Conservation (phyloP, 352 stramenopile species). For the Blastocystis sp. region DNA sequence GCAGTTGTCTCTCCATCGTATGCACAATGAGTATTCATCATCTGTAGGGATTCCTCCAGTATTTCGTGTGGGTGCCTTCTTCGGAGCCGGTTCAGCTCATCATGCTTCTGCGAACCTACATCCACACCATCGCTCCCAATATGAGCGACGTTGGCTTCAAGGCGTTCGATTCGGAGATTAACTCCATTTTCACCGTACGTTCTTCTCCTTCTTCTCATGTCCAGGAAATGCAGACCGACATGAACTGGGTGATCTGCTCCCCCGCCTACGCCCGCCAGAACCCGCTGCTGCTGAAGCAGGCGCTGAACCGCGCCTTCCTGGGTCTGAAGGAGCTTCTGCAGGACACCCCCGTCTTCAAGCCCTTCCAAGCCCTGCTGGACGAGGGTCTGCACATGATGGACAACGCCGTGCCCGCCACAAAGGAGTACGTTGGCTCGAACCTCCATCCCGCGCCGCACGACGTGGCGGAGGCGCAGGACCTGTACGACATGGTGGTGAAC, state of each 20-base stretch:
- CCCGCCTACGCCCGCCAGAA: not conserved
- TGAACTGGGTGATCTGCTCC: not conserved
- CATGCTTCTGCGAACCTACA: not conserved
- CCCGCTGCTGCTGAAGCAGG: not conserved
- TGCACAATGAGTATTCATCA: not conserved
- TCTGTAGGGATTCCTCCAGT: constrained; percentile 14
- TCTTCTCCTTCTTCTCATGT: too few species aligned
- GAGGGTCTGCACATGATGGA: constrained; percentile 13
- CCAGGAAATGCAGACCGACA: constrained; percentile 4
- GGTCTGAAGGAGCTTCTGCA: constrained; percentile 19
- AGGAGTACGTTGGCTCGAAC: not conserved
- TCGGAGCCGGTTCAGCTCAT: constrained; percentile 21
- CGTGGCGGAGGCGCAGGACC: not conserved
- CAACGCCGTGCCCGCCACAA: not conserved
- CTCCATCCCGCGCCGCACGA: constrained; percentile 1
- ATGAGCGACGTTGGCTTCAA: not conserved
- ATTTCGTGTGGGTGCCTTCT: not conserved
- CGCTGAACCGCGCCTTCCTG: constrained; percentile 7
- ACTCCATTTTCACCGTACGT: constrained; percentile 16
- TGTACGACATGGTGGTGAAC: constrained; percentile 45
- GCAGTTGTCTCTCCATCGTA: constrained; percentile 15
- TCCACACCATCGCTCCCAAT: not conserved
- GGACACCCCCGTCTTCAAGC: not conserved
- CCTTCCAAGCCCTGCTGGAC: not conserved
- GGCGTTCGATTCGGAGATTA: constrained; percentile 9